phyloP scores from a whole-genome alignment of 345 rosid species.

The Toxicodendron radicans region DNA sequence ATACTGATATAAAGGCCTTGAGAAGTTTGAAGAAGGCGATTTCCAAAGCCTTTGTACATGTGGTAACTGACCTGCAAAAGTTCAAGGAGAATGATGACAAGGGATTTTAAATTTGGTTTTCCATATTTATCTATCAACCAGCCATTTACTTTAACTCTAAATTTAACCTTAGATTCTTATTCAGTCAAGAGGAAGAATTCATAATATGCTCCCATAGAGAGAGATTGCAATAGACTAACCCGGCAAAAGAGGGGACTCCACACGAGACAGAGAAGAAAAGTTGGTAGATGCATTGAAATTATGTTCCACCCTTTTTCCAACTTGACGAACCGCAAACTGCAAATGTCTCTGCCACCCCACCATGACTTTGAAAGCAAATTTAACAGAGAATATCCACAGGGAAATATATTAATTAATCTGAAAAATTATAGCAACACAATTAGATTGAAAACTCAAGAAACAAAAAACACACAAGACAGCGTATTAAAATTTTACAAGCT shows the following conservation, averaged over 20 bases:
- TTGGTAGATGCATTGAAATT: slow-evolving; percentile 29
- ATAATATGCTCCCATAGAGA: background rate
- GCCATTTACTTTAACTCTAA: background rate
- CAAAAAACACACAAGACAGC: background rate
- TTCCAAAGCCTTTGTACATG: slow-evolving; percentile 42
- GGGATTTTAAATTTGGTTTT: background rate
- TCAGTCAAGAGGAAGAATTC: background rate
- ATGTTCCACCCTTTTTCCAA: slow-evolving; percentile 42
- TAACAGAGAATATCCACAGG: background rate
- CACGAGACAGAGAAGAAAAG: slow-evolving; percentile 30
- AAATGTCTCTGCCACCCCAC: slow-evolving; percentile 77
- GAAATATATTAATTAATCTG: background rate
- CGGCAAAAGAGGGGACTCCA: slow-evolving; percentile 29
- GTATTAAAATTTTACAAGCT: too few relatives aligned
- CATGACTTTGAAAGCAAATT: slow-evolving; percentile 36
- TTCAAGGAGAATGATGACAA: background rate
- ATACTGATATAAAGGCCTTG: slow-evolving; percentile 63
- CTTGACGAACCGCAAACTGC: slow-evolving; percentile 46
- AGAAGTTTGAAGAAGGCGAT: slow-evolving; percentile 32
- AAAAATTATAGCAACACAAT: background rate
- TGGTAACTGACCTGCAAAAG: slow-evolving; percentile 42
- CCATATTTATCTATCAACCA: background rate
- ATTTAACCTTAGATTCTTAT: background rate
- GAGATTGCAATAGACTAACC: slow-evolving; percentile 30
- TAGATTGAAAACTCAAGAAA: slow-evolving; percentile 4